Evolutionary conservation across 2,329 filamentous ascomycete species (phyloP).

Genomic region (Periconia digitata): DNA sequence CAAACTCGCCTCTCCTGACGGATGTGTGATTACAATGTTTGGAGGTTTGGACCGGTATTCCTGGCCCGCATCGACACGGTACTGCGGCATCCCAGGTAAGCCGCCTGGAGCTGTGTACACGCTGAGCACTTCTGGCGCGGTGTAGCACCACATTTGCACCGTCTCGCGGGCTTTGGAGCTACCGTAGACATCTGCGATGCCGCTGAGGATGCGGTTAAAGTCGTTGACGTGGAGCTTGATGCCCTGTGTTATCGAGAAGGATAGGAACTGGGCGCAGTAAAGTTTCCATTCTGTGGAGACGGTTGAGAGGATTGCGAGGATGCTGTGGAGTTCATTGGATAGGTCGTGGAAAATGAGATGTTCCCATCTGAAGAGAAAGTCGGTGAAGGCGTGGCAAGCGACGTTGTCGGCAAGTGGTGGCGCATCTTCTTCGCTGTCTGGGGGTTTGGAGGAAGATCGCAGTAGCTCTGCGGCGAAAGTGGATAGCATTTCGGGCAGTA

Average conservation of each 20-base stretch:
- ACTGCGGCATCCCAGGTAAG: constrained; percentile 32
- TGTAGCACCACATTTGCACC: constrained; percentile 50
- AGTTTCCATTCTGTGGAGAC: constrained; percentile 27
- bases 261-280: constrained; percentile 35
- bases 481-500: constrained; percentile 31
- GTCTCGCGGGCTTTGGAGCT: constrained; percentile 51
- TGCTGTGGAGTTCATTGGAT: constrained; percentile 31
- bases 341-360: constrained; percentile 23
- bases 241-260: constrained; percentile 24
- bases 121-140: constrained; percentile 18
- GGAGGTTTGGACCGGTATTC: constrained; percentile 27
- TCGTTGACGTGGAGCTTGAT: constrained; percentile 36
- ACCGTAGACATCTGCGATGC: constrained; percentile 55
- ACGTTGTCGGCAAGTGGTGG: constrained; percentile 6
- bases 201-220: constrained; percentile 58
- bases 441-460: constrained; percentile 19
- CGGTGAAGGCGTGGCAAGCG: constrained; percentile 27
- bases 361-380: constrained; percentile 37
- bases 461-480: constrained; percentile 33
- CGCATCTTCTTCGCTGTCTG: constrained; percentile 10
- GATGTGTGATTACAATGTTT: constrained; percentile 32
- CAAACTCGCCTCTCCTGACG: constrained; percentile 28
- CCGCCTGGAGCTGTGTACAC: constrained; percentile 36
- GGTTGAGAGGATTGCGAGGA: constrained; percentile 35
- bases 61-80: constrained; percentile 23